Base-by-base conservation (phyloP, 1,284 basidiomycete species). In the Irpex rosettiformis region DNA sequence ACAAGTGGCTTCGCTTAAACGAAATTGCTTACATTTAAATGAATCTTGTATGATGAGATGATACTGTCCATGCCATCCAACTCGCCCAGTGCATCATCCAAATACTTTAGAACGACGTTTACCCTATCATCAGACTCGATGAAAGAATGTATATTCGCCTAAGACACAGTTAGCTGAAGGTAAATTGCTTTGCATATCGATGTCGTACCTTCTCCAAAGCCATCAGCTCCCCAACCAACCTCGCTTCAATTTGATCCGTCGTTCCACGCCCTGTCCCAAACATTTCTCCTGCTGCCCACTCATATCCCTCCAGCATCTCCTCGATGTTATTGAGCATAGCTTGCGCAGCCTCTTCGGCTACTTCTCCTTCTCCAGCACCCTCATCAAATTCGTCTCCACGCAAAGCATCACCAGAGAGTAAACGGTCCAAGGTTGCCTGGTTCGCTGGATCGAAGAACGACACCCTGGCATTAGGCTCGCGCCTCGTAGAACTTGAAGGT, bases 241-340 rank as follows among this genome's bases (percentile, higher is more conserved):
- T 79, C 18, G 89, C 88, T 72, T 96, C 93, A 61, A 96, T 94
- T 60, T 94, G 80, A 69, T 96, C 94, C 29, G 91, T 91, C 4
- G 90, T 85, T n/a, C 89, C 89, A 65, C 82, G 79, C 21, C 77
- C 77, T 58, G 83, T 79, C 64, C 82, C 75, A 13, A 82, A 81
- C 42, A 89, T 76, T 70, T 86, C 82, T 63, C 90, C 89, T 61
- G 84, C 85, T 0, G 89, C 86, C 94, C 94, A 98, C 71, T 99
- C 96, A 69, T 98, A 96, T 0, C 96, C 96, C 69, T 99, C 96
- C 8, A 99, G 81, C 93, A 99, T 96, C 71, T 99, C 97, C 70
- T 99, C 97, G 3, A 99, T 93, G 71, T 87, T 96, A 7, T 88
- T 79, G 72, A 97, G 82, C 4, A 91, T 92, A 4, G 88, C 91